Evolutionary conservation across 129 eudicot species (phyloP), one percentile per base, ranked within the genome.

Genomic region (carrot (Daucus carota)): DNA sequence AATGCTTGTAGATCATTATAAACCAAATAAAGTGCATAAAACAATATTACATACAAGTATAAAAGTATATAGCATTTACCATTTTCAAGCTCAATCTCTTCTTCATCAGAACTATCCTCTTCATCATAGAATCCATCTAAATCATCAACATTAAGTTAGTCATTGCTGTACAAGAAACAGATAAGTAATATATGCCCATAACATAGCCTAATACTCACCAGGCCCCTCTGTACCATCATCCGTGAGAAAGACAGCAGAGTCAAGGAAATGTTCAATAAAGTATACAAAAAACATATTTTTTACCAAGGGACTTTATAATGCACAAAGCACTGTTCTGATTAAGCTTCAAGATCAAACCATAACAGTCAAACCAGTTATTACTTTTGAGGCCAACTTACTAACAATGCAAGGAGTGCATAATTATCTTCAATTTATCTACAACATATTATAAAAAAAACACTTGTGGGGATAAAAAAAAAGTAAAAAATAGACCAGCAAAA

Each of bases 81-180:
- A 67, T 77, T 77, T 33, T 66, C 66, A 65, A 31, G 70, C 4
- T 45, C 75, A 17, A 57, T 11, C 38, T 72, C 54, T 22, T 54
- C 82, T 5, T 85, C 89, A 24, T 82, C 70, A 0, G 65, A 57
- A 31, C 38, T 31, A 0, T 14, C 84, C 5, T 80, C 84, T 22
- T 82, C 84, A 2, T 82, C 86, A 1, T 59, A 75, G 18, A 76
- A 72, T 32, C 29, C 79, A 72, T 41, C 38, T 26, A 29, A 29
- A 63, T 0, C 22, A 63, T 63, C 24, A 29, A 29, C 18, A 29
- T 31, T 15, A 63, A 29, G 70, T 63, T 1, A 63, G 70, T 3
- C 70, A 63, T 26, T 22, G 14, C 10, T 0, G 0, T 4, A 15
- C 7, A 14, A 10, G 6, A 29, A 13, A 29, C 5, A 12, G 13